These are phyloP conservation scores for Penicillium sp. DNA, from an alignment of 2,329 filamentous ascomycete genomes.

Conservation along the genomic window DNA sequence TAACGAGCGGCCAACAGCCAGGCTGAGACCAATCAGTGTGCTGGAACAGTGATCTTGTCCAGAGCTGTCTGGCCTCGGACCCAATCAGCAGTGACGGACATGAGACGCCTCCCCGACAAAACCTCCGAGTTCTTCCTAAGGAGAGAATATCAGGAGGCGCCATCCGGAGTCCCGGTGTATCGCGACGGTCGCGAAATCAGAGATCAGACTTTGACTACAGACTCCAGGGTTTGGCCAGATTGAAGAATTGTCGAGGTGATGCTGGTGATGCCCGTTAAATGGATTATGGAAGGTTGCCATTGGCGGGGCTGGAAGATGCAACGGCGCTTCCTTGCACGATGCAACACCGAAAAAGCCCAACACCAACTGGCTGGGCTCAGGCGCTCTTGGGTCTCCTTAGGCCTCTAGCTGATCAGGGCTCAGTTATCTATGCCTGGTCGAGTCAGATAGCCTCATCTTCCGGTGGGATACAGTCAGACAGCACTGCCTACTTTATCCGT, in stretches of 20 bases:
- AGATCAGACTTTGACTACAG: background rate
- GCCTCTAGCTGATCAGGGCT: background rate
- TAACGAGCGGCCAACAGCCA: background rate
- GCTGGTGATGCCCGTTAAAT: background rate
- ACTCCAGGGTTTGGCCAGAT: background rate
- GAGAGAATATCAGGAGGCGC: slow-evolving; percentile 1
- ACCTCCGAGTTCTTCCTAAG: slow-evolving; percentile 10
- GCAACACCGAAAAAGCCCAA: background rate
- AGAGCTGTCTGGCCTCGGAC: background rate
- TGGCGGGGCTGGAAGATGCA: background rate
- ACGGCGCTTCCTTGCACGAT: slow-evolving; percentile 1
- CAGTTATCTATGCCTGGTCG: background rate
- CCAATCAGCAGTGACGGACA: slow-evolving; percentile 2
- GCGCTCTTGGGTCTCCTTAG: background rate
- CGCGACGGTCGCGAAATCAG: background rate
- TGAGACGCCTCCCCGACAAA: slow-evolving; percentile 3
- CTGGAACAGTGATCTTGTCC: slow-evolving; percentile 1
- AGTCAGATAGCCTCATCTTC: background rate
- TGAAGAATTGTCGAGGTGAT: background rate
- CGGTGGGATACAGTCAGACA: background rate
- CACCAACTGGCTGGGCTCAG: background rate
- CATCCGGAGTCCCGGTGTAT: background rate
- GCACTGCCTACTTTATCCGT: background rate
- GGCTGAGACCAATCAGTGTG: slow-evolving; percentile 2
- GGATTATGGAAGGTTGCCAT: background rate